phyloP scores from a whole-genome alignment of 2,329 filamentous ascomycete species.

The Hysterium pulicare region DNA sequence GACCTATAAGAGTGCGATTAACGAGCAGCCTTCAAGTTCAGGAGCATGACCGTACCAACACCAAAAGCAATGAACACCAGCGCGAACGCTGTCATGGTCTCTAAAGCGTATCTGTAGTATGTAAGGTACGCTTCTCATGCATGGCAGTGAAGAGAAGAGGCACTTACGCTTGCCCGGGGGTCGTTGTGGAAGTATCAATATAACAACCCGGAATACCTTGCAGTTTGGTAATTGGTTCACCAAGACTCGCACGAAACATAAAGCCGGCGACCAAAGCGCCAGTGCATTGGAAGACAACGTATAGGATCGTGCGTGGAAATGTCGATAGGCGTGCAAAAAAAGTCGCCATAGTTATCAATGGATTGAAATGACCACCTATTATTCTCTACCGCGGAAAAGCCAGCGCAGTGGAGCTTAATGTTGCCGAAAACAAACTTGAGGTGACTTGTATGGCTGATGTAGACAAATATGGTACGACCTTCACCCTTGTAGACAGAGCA shows the following conservation, averaged over 20 bases:
- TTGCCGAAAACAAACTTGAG: no score
- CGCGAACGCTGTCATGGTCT: slow-evolving; percentile 46
- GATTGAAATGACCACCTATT: slow-evolving; percentile 52
- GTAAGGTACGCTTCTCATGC: slow-evolving; percentile 5
- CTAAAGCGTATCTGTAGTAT: slow-evolving; percentile 40
- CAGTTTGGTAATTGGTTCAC: slow-evolving; percentile 7
- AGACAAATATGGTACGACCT: no score
- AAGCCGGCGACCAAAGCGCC: slow-evolving; percentile 47
- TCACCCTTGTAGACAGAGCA: no score
- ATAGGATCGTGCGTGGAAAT: slow-evolving; percentile 48
- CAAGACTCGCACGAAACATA: slow-evolving; percentile 34
- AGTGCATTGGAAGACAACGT: slow-evolving; percentile 45
- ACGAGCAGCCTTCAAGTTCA: no score
- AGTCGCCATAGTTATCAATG: slow-evolving; percentile 52
- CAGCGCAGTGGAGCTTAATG: no score
- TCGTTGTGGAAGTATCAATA: slow-evolving; percentile 33
- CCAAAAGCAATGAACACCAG: slow-evolving; percentile 52
- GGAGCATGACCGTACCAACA: slow-evolving; percentile 31
- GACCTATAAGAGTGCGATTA: slow-evolving; percentile 17
- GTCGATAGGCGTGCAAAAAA: slow-evolving; percentile 51
- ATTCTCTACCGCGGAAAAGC: no score
- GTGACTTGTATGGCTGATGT: no score
- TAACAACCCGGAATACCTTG: slow-evolving; percentile 18
- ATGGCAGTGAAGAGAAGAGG: no score
- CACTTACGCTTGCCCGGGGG: slow-evolving; percentile 33